Percentiles rank a stretch among this genome's conserved stretches.
These are phyloP conservation scores for Beta macrorhiza DNA, from an alignment of 179 eudicot genomes.

Conservation along the genomic window DNA sequence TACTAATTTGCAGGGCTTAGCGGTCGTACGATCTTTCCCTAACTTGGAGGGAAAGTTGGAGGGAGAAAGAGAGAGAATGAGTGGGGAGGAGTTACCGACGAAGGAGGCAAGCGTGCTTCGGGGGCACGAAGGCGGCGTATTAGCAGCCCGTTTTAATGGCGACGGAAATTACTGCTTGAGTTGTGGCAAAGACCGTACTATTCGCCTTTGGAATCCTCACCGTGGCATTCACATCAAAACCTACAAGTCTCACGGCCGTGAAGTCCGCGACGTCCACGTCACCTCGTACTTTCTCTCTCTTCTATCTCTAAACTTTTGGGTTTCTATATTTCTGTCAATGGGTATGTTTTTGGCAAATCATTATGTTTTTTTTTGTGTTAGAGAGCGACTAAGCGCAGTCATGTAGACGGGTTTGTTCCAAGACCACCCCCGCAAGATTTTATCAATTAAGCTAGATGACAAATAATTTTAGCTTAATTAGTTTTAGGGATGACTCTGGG, in stretches of 20 bases:
- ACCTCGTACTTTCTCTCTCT: conserved; percentile 42
- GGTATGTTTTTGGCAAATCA: not conserved
- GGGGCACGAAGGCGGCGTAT: conserved; percentile 89
- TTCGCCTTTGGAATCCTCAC: conserved; percentile 97
- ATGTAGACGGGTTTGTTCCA: too few species aligned
- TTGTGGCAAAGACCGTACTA: conserved; percentile 91
- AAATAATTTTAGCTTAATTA: too few species aligned
- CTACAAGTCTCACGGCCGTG: conserved; percentile 91
- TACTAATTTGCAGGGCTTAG: too few species aligned
- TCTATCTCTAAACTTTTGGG: not conserved
- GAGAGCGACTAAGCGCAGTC: too few species aligned
- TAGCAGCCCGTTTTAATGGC: conserved; percentile 79
- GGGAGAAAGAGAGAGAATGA: not conserved
- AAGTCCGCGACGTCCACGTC: conserved; percentile 90
- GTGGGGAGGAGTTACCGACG: conserved; percentile 43
- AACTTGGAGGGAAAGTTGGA: too few species aligned
- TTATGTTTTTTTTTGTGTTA: too few species aligned
- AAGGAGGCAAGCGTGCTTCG: conserved; percentile 63
- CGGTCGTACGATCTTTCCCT: too few species aligned
- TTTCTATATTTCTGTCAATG: not conserved
- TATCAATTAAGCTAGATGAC: too few species aligned
- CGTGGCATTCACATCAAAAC: conserved; percentile 90
- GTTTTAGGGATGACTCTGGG: not conserved
- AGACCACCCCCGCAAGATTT: too few species aligned
- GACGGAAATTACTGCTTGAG: conserved; percentile 85